Conservation (phyloP, 2,329 filamentous ascomycete species). For the Daldinia eschscholtzii region DNA sequence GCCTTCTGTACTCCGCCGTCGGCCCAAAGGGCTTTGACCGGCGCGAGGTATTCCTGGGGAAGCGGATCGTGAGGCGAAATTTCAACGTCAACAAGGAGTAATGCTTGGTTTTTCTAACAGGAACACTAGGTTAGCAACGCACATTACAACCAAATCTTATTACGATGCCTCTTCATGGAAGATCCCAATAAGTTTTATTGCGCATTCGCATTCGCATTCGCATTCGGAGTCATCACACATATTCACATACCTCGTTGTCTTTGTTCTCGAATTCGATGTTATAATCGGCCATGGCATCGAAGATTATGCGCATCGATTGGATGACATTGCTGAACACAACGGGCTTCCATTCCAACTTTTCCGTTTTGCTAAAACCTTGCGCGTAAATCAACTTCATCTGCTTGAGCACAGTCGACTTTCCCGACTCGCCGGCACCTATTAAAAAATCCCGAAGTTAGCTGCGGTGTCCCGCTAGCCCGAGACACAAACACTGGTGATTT, state of each 20-base stretch:
- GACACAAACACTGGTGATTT: constrained; percentile 36
- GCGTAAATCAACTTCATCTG: constrained; percentile 99
- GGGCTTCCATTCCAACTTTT: constrained; percentile 93
- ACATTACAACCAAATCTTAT: constrained; percentile 1
- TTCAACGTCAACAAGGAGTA: constrained; percentile 84
- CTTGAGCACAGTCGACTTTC: constrained; percentile 97
- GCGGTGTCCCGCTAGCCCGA: constrained; percentile 39
- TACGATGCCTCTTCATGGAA: constrained; percentile 24
- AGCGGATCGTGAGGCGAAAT: constrained; percentile 85
- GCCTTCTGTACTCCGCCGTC: constrained; percentile 87
- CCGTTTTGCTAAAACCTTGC: constrained; percentile 88
- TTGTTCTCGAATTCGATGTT: constrained; percentile 81
- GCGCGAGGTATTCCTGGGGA: constrained; percentile 80
- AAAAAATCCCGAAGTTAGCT: constrained; percentile 45
- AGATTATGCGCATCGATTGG: constrained; percentile 89
- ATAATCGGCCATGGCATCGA: constrained; percentile 91
- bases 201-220: not conserved
- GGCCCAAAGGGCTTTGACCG: constrained; percentile 86
- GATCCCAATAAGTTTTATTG: constrained; percentile 12
- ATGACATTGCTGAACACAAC: constrained; percentile 97
- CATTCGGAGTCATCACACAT: not conserved
- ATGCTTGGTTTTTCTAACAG: constrained; percentile 78
- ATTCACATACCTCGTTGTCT: constrained; percentile 77
- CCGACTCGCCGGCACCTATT: constrained; percentile 90
- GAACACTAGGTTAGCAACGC: constrained; percentile 32